Base-by-base conservation (phyloP, 768 basidiomycete species). In the Tulasnella sp. region DNA sequence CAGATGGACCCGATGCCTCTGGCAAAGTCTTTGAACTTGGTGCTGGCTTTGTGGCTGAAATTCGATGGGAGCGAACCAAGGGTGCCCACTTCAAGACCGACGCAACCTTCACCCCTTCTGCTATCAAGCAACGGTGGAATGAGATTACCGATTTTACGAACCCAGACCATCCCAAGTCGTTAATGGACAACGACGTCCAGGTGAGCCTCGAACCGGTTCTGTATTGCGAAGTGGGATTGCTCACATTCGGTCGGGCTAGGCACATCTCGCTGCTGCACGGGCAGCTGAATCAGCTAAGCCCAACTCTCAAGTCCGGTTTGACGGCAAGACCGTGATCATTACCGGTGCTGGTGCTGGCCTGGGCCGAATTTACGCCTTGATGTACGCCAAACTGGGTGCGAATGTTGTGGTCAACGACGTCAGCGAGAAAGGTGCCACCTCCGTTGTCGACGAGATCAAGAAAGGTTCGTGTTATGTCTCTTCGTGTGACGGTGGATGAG, bases 361-460 rank as follows among this genome's bases (percentile, higher is more conserved):
- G 38, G 97, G 97, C 22, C 90, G 97, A 37, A 88, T 89, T 1
- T 97, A 99, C 81, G 93, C 97, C 0, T 86, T 91, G 58, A 93
- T 98, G 93, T 99, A 92, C 81, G 93, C 88, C 34, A 90, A 88
- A 74, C 89, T 96, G 11, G 97, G 97, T n/a, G 97, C 95, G 12
- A 97, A 97, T 80, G 93, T 99, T 39, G 93, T 99, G 67, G 89
- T 99, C 58, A 99, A 99, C 82, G 97, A 99, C 80, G 91, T 98
- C 68, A 94, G 87, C 82, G 91, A 91, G 81, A 93, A 95, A 79
- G 91, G 88, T 1, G 96, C 96, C 8, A 88, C 89, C 29, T 84
- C 87, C 9, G 96, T 99, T 1, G 94, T 94, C 22, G 88, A 91
- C n/a, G 96, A 98, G 81, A 89, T 99, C 77, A 86, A 88, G 77